phyloP scores from a whole-genome alignment of 164 flowering plant species.

The Litsea cubeba region DNA sequence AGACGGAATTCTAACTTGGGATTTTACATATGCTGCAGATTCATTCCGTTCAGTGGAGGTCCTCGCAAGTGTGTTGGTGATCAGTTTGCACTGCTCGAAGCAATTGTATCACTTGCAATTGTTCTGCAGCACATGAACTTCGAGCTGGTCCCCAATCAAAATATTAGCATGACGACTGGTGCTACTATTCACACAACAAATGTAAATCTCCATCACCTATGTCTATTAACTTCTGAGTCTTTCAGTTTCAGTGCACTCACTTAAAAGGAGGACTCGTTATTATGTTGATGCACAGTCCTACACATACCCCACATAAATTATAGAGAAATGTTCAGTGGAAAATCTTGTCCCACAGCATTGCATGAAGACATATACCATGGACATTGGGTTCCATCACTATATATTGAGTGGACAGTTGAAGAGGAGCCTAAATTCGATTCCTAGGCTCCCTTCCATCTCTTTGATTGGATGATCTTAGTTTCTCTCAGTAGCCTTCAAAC shows the following conservation, averaged over 20 bases:
- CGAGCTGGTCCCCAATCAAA: slow-evolving; percentile 85
- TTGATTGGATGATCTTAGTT: background rate
- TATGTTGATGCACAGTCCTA: background rate
- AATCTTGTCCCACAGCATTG: no score
- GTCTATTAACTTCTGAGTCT: background rate
- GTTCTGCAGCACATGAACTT: slow-evolving; percentile 69
- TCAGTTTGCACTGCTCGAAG: slow-evolving; percentile 93
- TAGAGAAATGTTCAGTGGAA: no score
- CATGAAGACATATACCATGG: background rate
- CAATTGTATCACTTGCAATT: slow-evolving; percentile 75
- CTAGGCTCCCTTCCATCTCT: background rate
- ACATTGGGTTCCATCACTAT: background rate
- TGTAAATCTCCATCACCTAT: slow-evolving; percentile 30
- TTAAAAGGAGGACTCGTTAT: no score
- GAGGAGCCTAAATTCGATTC: background rate
- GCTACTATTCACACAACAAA: slow-evolving; percentile 97
- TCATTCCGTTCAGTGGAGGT: slow-evolving; percentile 96
- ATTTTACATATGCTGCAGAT: slow-evolving; percentile 33
- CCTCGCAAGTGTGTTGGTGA: slow-evolving; percentile 96
- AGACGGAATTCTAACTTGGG: background rate
- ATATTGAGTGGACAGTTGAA: background rate
- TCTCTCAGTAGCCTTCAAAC: background rate
- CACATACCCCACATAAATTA: background rate
- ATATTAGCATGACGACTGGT: slow-evolving; percentile 90
- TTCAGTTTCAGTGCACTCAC: background rate